Evolutionary conservation across 805 yeast species (phyloP), one percentile per base, ranked within the genome.

Genomic region (Wickerhamiella slavikovae): DNA sequence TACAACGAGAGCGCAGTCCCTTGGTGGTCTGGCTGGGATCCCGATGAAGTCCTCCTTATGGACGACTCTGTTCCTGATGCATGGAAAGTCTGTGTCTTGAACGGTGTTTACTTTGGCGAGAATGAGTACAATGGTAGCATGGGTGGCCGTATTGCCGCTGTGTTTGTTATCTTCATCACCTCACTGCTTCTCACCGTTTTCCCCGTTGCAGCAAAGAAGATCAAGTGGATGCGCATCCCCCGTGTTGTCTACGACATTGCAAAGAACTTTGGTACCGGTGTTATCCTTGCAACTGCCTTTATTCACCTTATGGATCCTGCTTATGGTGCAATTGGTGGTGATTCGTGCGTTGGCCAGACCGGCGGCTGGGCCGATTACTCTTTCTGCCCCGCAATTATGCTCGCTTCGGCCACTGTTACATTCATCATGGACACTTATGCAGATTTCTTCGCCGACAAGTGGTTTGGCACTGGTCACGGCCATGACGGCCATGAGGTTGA

Each of bases 201-300:
- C 68, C 77, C 41, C 36, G 55, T 42, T 15, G 42, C 47, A 6
- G 43, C 56, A 12, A 31, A 34, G 25, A 33, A 38, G 9, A 26
- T 38, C 32, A 36, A 35, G 28, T 18, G 41, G 32, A 14, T 48
- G 29, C 34, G 38, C 9, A 36, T 52, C 24, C 57, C 52, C 7
- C 38, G 35, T 11, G 26, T 31, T 17, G 45, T 39, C 47, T 66
- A 47, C 32, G 17, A 38, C 12, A 34, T 48, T 22, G 52, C 52
- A 15, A 36, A 48, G 13, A 65, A 59, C 53, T 72, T 72, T 41
- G 85, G 85, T 40, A 62, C 79, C 4, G 85, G 85, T 30, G 83
- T 74, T 27, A 74, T 74, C 40, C 56, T 74, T 3, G 75, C 83
- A 8, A 74, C 85, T 5, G 78, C 80, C 0, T 75, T 71, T 40